Evolutionary conservation across 2,329 filamentous ascomycete genomes (phyloP).

Genomic region (Achaetomium macrosporum): DNA sequence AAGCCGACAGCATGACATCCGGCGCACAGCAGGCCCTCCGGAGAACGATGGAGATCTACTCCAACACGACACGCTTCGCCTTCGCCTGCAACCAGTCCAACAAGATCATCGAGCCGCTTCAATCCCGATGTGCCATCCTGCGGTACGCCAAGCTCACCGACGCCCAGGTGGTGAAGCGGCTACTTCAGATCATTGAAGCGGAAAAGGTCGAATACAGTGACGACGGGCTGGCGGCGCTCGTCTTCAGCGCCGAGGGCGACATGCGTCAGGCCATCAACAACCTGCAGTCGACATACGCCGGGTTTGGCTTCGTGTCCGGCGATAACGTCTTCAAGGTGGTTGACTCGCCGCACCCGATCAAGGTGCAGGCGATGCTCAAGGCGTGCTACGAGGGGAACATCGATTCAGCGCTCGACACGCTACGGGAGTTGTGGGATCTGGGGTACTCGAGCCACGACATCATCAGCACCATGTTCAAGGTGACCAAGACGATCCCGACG

Average conservation of each 20-base stretch:
- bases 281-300: conserved; percentile 84
- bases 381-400: conserved; percentile 90
- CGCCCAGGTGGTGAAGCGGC: conserved; percentile 80
- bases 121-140: conserved; percentile 92
- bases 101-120: conserved; percentile 98
- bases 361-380: conserved; percentile 98
- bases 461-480: conserved; percentile 97
- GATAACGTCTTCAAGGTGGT: conserved; percentile 98
- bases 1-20: conserved; percentile 96
- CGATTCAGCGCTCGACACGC: conserved; percentile 74
- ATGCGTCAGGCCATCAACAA: conserved; percentile 99
- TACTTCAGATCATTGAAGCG: conserved; percentile 87
- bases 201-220: conserved; percentile 89
- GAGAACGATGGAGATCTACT: conserved; percentile 98
- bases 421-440: conserved; percentile 88
- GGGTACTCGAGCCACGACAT: conserved; percentile 99
- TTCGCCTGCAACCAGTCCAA: conserved; percentile 99
- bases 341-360: conserved; percentile 93
- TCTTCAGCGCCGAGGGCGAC: conserved; percentile 95
- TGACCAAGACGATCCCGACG: conserved; percentile 91
- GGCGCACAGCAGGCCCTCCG: conserved; percentile 93
- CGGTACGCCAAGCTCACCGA: conserved; percentile 91
- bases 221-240: conserved; percentile 88
- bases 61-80: conserved; percentile 89
- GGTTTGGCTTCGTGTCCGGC: conserved; percentile 93